A percentile compares a stretch with the other conserved stretches of the same genome.
Conservation (phyloP, 2,329 filamentous ascomycete genomes). For the Epichloe hybrida region DNA sequence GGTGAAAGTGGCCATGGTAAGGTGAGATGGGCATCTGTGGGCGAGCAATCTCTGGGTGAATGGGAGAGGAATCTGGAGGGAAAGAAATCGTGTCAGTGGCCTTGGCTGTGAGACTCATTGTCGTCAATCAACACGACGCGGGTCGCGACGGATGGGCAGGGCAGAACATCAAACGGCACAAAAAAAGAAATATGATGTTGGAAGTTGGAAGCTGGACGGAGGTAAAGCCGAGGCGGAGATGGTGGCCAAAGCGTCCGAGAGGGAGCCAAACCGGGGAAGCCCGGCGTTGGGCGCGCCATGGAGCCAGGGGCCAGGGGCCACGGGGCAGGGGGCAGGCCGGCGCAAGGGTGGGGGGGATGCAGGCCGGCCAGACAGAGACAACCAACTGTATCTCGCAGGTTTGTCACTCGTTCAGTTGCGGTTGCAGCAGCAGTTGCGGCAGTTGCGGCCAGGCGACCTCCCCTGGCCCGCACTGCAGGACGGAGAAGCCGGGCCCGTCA, state of each 20-base stretch:
- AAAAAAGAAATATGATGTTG: not conserved
- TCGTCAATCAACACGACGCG: not conserved
- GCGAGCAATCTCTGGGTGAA: slow-evolving; percentile 40
- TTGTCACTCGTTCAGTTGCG: no score
- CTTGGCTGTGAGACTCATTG: not conserved
- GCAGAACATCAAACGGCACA: no score
- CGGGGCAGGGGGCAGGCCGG: not conserved
- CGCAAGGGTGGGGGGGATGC: no score
- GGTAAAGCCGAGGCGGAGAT: not conserved
- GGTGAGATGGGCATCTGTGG: slow-evolving; percentile 31
- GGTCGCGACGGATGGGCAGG: no score
- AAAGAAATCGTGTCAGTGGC: slow-evolving; percentile 21
- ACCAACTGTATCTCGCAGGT: not conserved
- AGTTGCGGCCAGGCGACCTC: no score
- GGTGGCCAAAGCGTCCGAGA: not conserved
- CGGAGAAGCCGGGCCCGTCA: not conserved
- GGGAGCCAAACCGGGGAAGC: not conserved
- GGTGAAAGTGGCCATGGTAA: slow-evolving; percentile 36
- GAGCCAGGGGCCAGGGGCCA: not conserved
- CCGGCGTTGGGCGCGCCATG: no score
- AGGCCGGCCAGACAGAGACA: no score
- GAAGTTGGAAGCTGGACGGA: not conserved
- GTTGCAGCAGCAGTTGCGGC: no score
- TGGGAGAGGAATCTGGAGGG: slow-evolving; percentile 39
- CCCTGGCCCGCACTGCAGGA: no score